Conservation (phyloP, 345 rosid species). For the Adansonia digitata region DNA sequence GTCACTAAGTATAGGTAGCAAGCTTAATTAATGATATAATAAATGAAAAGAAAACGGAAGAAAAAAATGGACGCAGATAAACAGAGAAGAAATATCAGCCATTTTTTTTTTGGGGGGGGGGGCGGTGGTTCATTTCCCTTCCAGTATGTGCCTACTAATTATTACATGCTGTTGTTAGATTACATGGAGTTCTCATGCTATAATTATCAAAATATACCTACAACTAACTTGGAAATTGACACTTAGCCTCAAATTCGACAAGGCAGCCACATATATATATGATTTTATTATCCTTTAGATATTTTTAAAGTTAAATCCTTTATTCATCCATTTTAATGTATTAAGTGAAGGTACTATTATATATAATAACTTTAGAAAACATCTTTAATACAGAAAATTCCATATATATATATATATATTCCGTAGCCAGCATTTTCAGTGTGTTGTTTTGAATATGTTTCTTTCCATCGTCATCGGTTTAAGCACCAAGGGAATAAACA, state of each 20-base stretch:
- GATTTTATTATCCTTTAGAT: too few relatives aligned
- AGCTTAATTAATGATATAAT: too few relatives aligned
- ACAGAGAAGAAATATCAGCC: not conserved
- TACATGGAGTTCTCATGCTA: not conserved
- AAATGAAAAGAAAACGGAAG: too few relatives aligned
- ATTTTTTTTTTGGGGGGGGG: too few relatives aligned
- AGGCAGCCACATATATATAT: too few relatives aligned
- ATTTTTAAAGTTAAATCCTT: too few relatives aligned
- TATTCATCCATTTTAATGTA: too few relatives aligned
- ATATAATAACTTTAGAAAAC: too few relatives aligned
- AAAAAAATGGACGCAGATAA: not conserved
- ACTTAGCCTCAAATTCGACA: not conserved
- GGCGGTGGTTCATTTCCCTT: not conserved
- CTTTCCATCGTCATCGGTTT: constrained; percentile 4
- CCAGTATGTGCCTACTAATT: not conserved
- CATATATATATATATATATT: not conserved
- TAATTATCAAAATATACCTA: not conserved
- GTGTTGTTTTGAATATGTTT: not conserved
- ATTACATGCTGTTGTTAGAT: not conserved
- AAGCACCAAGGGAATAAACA: not conserved
- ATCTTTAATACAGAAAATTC: too few relatives aligned
- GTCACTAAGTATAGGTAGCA: not conserved
- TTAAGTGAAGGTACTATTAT: too few relatives aligned
- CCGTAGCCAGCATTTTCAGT: not conserved
- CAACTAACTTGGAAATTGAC: not conserved